These are phyloP conservation scores for Claviceps monticola DNA, from an alignment of 2,329 filamentous ascomycete genomes.

Conservation along the genomic window DNA sequence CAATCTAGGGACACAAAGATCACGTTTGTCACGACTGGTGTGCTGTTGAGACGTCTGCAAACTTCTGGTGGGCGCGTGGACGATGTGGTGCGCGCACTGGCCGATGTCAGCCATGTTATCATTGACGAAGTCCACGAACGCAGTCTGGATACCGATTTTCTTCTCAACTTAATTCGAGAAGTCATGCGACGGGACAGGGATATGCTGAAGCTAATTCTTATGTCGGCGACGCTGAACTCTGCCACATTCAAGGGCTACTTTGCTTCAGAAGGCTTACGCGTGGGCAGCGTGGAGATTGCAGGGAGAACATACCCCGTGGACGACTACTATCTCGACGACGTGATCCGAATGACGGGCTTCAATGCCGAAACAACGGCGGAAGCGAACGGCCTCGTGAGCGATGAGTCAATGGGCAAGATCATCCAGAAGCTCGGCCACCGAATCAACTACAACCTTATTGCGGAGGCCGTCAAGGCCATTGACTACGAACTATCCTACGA, in stretches of 20 bases:
- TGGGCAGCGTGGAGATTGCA: slow-evolving; percentile 74
- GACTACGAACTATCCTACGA: slow-evolving; percentile 56
- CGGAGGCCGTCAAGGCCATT: slow-evolving; percentile 66
- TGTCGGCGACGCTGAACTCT: slow-evolving; percentile 93
- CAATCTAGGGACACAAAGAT: slow-evolving; percentile 65
- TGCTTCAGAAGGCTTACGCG: slow-evolving; percentile 47
- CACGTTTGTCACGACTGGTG: slow-evolving; percentile 91
- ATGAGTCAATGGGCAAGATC: slow-evolving; percentile 50
- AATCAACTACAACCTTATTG: slow-evolving; percentile 84
- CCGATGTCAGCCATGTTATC: slow-evolving; percentile 85
- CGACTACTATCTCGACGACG: slow-evolving; percentile 81
- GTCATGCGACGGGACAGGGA: slow-evolving; percentile 62
- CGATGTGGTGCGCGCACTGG: slow-evolving; percentile 67
- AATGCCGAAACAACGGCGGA: slow-evolving; percentile 35
- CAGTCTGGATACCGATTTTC: slow-evolving; percentile 86
- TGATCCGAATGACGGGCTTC: slow-evolving; percentile 68
- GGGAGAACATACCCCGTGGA: slow-evolving; percentile 82
- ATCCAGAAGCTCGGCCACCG: slow-evolving; percentile 64
- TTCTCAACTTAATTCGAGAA: slow-evolving; percentile 75
- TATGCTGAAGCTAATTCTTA: slow-evolving; percentile 77
- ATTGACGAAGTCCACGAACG: slow-evolving; percentile 96
- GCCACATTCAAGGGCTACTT: slow-evolving; percentile 79
- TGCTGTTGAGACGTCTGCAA: slow-evolving; percentile 79
- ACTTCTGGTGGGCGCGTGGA: slow-evolving; percentile 69
- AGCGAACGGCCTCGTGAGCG: slow-evolving; percentile 25